Conservation (phyloP, 176 grass and related monocot genomes). For the Saccharum spontaneum region DNA sequence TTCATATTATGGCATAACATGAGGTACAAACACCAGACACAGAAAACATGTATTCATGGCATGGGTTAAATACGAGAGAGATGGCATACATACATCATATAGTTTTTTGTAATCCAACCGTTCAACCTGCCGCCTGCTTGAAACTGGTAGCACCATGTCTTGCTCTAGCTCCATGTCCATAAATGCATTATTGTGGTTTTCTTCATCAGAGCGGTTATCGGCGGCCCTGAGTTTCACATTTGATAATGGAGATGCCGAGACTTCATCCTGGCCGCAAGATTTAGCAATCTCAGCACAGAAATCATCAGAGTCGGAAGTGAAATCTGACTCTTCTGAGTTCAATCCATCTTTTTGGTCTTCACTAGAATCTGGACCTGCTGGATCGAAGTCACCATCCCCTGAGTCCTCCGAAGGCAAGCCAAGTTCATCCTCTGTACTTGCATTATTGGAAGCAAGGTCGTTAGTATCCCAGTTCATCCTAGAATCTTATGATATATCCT, state of each 20-base stretch:
- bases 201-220: not conserved
- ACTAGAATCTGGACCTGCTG: slow-evolving; percentile 56
- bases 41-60: slow-evolving; percentile 28
- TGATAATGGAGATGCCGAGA: slow-evolving; percentile 32
- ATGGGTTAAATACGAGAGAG: slow-evolving; percentile 5
- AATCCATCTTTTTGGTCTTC: slow-evolving; percentile 48
- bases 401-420: slow-evolving; percentile 90
- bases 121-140: slow-evolving; percentile 59
- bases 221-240: not conserved
- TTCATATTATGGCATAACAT: not conserved
- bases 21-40: slow-evolving; percentile 2
- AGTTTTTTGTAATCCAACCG: slow-evolving; percentile 86
- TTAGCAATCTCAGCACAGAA: slow-evolving; percentile 87
- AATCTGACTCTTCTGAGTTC: slow-evolving; percentile 69
- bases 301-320: slow-evolving; percentile 91
- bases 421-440: slow-evolving; percentile 51
- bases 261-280: slow-evolving; percentile 44
- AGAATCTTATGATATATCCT: not conserved
- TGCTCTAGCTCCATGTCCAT: slow-evolving; percentile 44
- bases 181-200: not conserved
- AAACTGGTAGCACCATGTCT: slow-evolving; percentile 45
- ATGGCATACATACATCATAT: slow-evolving; percentile 86
- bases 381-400: slow-evolving; percentile 95
- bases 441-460: slow-evolving; percentile 25
- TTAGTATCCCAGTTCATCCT: not conserved